Evolutionary conservation across 2,329 filamentous ascomycete genomes (phyloP).

Genomic region (Apiospora phragmitis): DNA sequence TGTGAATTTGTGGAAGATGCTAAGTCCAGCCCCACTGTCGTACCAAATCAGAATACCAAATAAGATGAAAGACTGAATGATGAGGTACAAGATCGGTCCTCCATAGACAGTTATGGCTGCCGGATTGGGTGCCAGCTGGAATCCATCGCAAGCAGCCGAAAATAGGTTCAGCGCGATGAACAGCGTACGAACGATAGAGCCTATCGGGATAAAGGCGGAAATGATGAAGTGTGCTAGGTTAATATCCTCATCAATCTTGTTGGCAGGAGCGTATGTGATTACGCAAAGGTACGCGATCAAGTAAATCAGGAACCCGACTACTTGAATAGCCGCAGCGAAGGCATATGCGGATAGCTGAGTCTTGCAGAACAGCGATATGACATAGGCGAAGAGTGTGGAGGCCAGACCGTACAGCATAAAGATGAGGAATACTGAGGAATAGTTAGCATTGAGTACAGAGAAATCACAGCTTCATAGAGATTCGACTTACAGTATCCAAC

Average conservation of each 20-base stretch:
- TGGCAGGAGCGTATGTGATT: constrained; percentile 72
- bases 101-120: constrained; percentile 75
- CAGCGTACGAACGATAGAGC: constrained; percentile 71
- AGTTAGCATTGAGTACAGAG: neutral
- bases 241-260: constrained; percentile 66
- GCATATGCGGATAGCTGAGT: constrained; percentile 85
- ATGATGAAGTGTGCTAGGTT: constrained; percentile 74
- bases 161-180: constrained; percentile 83
- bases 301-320: constrained; percentile 69
- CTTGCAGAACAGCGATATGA: constrained; percentile 76
- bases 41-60: constrained; percentile 76
- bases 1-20: constrained; percentile 38
- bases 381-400: constrained; percentile 74
- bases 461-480: neutral
- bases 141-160: constrained; percentile 71
- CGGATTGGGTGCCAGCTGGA: constrained; percentile 65
- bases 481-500: constrained; percentile 58
- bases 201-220: constrained; percentile 73
- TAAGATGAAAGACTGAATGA: constrained; percentile 70
- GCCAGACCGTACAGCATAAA: constrained; percentile 80
- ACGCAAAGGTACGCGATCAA: constrained; percentile 71
- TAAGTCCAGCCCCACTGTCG: constrained; percentile 70
- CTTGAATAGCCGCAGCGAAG: constrained; percentile 76
- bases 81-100: constrained; percentile 80
- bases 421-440: constrained; percentile 64